Evolutionary conservation across 176 grass and related monocot species (phyloP), one percentile per base, ranked within the genome.

Genomic region (Alopecurus myosuroides): DNA sequence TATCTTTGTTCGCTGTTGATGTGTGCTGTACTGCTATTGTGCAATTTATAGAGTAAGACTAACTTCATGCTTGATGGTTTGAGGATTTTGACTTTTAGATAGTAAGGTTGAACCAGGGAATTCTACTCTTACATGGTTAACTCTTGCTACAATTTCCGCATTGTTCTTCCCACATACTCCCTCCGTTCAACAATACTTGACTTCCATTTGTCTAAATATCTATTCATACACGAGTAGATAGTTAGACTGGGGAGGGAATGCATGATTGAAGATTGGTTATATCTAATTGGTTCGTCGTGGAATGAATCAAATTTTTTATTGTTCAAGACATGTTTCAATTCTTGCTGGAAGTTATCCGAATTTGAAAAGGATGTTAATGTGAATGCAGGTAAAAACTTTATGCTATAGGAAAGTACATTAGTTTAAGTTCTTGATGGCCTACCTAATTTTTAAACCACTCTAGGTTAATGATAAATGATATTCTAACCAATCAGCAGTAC

Each of bases 381-480:
- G 56, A 17, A 58, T 17, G 14, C 31, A 34, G 40, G 25, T 63
- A 41, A 34, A 50, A 63, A 63, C 79, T 86, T 51, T 45, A 4
- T 66, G 56, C 72, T 55, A 13, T 56, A 34, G 28, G n/a, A 22
- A 78, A 78, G 79, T 33, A 73, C 44, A 40, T 8, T 33, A 46
- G 36, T 39, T 76, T 57, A 30, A 80, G 64, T 90, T 90, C 42
- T 82, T 73, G 73, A 73, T 65, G 65, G 31, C 53, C 7, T 82
- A 72, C 62, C 72, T 72, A 77, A 50, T 65, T 50, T 29, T 36
- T 74, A 18, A 63, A 63, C 60, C 60, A 63, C 60, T 63, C 2
- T 31, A 63, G 60, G 40, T 62, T 60, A 82, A 72, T 77, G 78
- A 49, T 89, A 76, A 52, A 71, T 39, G 51, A 40, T 86, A 77